Percentiles rank a stretch among this genome's conserved stretches.
These are phyloP conservation scores for Cyclocybe cylindracea DNA, from an alignment of 768 basidiomycete species.

Conservation along the genomic window DNA sequence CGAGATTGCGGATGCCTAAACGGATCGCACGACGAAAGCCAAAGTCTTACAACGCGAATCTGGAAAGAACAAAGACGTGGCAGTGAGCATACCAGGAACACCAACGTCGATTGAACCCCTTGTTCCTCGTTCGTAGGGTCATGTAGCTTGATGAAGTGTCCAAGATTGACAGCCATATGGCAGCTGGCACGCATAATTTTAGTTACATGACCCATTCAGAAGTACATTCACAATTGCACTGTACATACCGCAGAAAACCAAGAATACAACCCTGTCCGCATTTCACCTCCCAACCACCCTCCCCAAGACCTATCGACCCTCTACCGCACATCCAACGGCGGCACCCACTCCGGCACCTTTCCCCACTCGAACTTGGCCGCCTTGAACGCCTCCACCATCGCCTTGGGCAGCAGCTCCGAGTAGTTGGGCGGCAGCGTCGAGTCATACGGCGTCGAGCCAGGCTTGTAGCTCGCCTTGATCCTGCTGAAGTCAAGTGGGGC, in stretches of 20 bases:
- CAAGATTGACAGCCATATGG: no score
- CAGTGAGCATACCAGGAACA: not conserved
- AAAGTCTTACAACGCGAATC: not conserved
- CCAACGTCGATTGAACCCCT: not conserved
- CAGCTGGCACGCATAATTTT: no score
- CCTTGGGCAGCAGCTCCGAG: conserved; percentile 49
- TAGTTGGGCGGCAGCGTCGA: conserved; percentile 60
- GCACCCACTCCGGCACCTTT: conserved; percentile 73
- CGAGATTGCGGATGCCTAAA: no score
- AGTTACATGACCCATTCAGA: no score
- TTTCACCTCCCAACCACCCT: no score
- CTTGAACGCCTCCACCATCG: conserved; percentile 54
- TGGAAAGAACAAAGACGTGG: no score
- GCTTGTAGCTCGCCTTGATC: conserved; percentile 33
- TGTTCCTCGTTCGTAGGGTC: no score
- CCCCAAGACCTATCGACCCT: not conserved
- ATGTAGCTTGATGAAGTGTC: no score
- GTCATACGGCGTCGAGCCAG: conserved; percentile 58
- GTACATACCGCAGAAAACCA: not conserved
- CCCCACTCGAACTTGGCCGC: conserved; percentile 63
- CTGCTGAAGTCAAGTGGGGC: conserved; percentile 4
- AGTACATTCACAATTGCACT: no score
- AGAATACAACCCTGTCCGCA: not conserved
- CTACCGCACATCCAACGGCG: conserved; percentile 50
- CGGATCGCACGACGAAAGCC: no score